phyloP scores from a whole-genome alignment of 176 grass and related monocot genomes.

The Juncus inflexus region DNA sequence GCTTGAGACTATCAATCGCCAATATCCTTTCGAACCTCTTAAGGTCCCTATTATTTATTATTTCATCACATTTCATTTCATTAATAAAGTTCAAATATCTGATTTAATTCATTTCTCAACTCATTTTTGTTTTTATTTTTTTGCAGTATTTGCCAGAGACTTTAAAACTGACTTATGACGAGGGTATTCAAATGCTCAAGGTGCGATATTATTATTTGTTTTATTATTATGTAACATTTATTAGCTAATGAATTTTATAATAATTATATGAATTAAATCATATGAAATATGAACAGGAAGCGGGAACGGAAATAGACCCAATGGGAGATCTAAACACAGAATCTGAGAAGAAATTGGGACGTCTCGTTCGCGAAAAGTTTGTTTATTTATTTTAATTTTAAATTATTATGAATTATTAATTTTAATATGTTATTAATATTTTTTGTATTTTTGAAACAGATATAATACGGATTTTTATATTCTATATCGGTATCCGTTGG shows the following conservation, averaged over 20 bases:
- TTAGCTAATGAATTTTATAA: not conserved
- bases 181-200: constrained; percentile 90
- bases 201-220: constrained; percentile 30
- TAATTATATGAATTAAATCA: constrained; percentile 3
- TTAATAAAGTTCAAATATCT: not conserved
- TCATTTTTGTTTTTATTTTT: constrained; percentile 23
- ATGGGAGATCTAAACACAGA: constrained; percentile 94
- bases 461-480: constrained; percentile 93
- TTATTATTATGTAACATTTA: not conserved
- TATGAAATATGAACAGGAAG: constrained; percentile 54
- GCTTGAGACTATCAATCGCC: constrained; percentile 76
- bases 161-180: constrained; percentile 69
- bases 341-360: constrained; percentile 85
- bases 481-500: constrained; percentile 78
- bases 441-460: constrained; percentile 33
- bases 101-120: constrained; percentile 8
- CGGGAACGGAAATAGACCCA: constrained; percentile 76
- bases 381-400: constrained; percentile 4
- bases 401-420: constrained; percentile 19
- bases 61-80: not conserved
- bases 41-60: constrained; percentile 42
- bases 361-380: constrained; percentile 74
- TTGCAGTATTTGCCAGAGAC: constrained; percentile 85
- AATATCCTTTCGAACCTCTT: constrained; percentile 82
- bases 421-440: not conserved